A percentile compares a stretch with the other conserved stretches of the same genome.
Evolutionary conservation across 345 rosid genomes (phyloP).

Genomic region (Firmiana major): DNA sequence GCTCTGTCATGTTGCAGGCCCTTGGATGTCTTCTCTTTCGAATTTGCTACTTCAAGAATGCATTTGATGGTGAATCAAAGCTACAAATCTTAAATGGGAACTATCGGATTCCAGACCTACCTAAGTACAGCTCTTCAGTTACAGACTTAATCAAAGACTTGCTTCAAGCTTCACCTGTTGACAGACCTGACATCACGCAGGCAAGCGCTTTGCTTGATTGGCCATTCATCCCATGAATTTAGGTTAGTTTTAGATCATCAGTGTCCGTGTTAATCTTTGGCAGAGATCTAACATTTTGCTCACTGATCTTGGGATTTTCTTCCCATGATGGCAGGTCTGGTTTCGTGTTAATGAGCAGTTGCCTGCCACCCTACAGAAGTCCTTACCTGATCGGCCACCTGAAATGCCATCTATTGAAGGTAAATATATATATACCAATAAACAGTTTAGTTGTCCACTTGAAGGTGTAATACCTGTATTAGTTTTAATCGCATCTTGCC

Average conservation of each 20-base stretch:
- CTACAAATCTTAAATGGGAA: constrained; percentile 91
- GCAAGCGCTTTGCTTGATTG: constrained; percentile 78
- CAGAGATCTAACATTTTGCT: constrained; percentile 39
- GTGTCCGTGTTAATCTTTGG: constrained; percentile 25
- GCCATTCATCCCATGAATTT: constrained; percentile 66
- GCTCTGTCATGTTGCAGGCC: constrained; percentile 48
- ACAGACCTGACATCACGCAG: constrained; percentile 98
- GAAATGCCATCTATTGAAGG: constrained; percentile 65
- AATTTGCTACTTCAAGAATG: constrained; percentile 87
- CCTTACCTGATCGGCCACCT: constrained; percentile 79
- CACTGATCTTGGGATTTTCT: constrained; percentile 46
- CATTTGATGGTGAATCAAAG: constrained; percentile 98
- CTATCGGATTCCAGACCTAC: constrained; percentile 80
- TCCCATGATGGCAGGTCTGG: constrained; percentile 77
- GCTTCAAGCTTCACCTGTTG: constrained; percentile 92
- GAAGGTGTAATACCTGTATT: background rate
- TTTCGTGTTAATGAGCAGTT: constrained; percentile 90
- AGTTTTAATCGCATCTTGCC: background rate
- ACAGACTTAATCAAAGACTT: constrained; percentile 72
- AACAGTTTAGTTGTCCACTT: background rate
- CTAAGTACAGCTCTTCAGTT: constrained; percentile 63
- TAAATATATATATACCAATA: constrained; percentile 18
- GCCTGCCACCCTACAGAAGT: constrained; percentile 71
- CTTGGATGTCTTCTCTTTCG: constrained; percentile 97
- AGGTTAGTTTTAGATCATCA: constrained; percentile 68